Percentiles rank a stretch among this genome's conserved stretches.
phyloP scores from a whole-genome alignment of 805 yeast species.

The Pichia deserticola region DNA sequence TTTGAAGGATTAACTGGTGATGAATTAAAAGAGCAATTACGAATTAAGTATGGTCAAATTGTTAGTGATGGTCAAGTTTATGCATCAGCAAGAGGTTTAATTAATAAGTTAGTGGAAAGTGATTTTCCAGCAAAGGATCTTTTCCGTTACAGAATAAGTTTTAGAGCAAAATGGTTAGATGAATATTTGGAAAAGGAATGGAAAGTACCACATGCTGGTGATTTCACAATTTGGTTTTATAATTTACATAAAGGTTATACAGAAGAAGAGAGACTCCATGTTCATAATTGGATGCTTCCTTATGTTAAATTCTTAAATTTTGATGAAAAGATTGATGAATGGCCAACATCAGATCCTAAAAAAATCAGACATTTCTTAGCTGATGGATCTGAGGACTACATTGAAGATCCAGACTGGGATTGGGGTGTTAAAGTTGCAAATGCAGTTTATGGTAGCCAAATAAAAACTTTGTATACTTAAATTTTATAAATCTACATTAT shows the following conservation, averaged over 20 bases:
- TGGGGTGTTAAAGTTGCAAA: constrained; percentile 30
- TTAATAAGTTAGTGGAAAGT: constrained; percentile 23
- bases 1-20: constrained; percentile 12
- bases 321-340: constrained; percentile 17
- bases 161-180: constrained; percentile 17
- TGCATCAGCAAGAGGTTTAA: constrained; percentile 30
- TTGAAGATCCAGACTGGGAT: constrained; percentile 28
- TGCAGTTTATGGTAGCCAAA: constrained; percentile 16
- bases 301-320: constrained; percentile 24
- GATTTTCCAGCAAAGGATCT: constrained; percentile 22
- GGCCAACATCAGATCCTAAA: constrained; percentile 24
- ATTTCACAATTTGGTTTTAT: constrained; percentile 30
- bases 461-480: no score
- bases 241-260: constrained; percentile 20
- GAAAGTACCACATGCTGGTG: constrained; percentile 33
- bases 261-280: constrained; percentile 20
- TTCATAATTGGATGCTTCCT: constrained; percentile 26
- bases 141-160: constrained; percentile 27
- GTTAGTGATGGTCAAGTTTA: constrained; percentile 33
- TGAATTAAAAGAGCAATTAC: constrained; percentile 11
- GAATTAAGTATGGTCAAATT: constrained; percentile 28
- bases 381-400: constrained; percentile 22
- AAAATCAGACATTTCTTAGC: constrained; percentile 23
- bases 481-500: no score
- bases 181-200: constrained; percentile 15